Conservation (phyloP, 192 early-diverging fungal genomes). For the Diversispora epigaea region DNA sequence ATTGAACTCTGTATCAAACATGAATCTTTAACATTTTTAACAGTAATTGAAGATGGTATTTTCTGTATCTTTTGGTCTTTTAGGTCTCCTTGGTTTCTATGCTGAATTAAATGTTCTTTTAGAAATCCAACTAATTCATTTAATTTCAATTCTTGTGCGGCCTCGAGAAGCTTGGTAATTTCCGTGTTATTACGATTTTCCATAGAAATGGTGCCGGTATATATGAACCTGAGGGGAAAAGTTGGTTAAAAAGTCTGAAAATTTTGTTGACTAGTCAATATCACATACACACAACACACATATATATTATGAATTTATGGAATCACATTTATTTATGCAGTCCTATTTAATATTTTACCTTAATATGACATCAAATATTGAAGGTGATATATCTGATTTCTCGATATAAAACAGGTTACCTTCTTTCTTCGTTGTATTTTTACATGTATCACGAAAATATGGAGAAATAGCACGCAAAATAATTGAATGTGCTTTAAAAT, state of each 20-base stretch:
- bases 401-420: not conserved
- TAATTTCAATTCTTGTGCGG: not conserved
- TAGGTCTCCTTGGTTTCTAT: not conserved
- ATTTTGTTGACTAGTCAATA: not conserved
- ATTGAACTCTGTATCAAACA: not conserved
- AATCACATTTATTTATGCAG: not conserved
- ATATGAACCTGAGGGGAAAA: slow-evolving; percentile 1
- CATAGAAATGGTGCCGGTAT: slow-evolving; percentile 11
- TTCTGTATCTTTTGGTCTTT: not conserved
- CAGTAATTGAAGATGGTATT: not conserved
- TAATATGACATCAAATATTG: slow-evolving; percentile 4
- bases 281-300: not conserved
- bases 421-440: not conserved
- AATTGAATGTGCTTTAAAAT: slow-evolving; percentile 17
- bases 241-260: not conserved
- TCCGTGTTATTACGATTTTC: not conserved
- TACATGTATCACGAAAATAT: not conserved
- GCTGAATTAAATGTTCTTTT: not conserved
- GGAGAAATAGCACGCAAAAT: not conserved
- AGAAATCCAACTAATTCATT: not conserved
- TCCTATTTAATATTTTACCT: slow-evolving; percentile 1
- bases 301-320: not conserved
- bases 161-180: not conserved
- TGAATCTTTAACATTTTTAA: too few relatives aligned
- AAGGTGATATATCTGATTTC: not conserved